A percentile compares a stretch with the other conserved stretches of the same genome.
These are phyloP conservation scores for Aspergillus steynii DNA, from an alignment of 495 filamentous ascomycete species.

Conservation along the genomic window DNA sequence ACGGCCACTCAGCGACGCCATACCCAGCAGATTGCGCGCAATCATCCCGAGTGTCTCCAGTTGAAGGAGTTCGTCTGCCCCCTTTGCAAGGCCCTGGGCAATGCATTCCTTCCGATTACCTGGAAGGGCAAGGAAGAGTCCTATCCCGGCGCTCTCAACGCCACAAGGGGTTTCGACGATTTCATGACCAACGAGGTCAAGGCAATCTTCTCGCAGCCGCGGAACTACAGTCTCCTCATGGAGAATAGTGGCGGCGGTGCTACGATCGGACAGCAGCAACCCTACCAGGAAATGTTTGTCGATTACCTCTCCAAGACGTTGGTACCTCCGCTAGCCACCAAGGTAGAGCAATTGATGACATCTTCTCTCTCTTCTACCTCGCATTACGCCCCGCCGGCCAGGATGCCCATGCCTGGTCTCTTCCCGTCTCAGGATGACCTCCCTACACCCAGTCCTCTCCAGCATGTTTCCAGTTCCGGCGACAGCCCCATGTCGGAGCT, in stretches of 20 bases:
- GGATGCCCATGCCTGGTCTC: slow-evolving; percentile 50
- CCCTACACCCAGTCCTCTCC: slow-evolving; percentile 33
- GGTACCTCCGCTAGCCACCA: slow-evolving; percentile 59
- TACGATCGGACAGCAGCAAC: slow-evolving; percentile 23
- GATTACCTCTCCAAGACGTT: slow-evolving; percentile 63
- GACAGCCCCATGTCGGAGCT: slow-evolving; percentile 65
- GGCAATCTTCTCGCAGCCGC: slow-evolving; percentile 32
- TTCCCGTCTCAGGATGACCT: slow-evolving; percentile 42
- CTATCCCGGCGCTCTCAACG: slow-evolving; percentile 66
- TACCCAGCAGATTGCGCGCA: slow-evolving; percentile 84
- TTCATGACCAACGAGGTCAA: slow-evolving; percentile 45
- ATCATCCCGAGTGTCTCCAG: slow-evolving; percentile 78
- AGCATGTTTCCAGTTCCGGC: slow-evolving; percentile 33
- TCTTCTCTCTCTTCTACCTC: slow-evolving; percentile 33
- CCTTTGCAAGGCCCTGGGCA: slow-evolving; percentile 96
- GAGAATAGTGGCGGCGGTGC: slow-evolving; percentile 33
- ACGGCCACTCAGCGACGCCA: slow-evolving; percentile 80
- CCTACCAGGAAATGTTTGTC: slow-evolving; percentile 60
- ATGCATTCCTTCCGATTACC: slow-evolving; percentile 90
- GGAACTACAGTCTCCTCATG: slow-evolving; percentile 40
- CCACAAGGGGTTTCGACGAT: slow-evolving; percentile 59
- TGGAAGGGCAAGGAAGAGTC: slow-evolving; percentile 90
- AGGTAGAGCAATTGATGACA: slow-evolving; percentile 50
- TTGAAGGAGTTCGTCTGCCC: slow-evolving; percentile 92
- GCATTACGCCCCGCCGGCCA: slow-evolving; percentile 27